Evolutionary conservation across 108 stramenopile species (phyloP).

Genomic region (Pseudonitzschia pungens): DNA sequence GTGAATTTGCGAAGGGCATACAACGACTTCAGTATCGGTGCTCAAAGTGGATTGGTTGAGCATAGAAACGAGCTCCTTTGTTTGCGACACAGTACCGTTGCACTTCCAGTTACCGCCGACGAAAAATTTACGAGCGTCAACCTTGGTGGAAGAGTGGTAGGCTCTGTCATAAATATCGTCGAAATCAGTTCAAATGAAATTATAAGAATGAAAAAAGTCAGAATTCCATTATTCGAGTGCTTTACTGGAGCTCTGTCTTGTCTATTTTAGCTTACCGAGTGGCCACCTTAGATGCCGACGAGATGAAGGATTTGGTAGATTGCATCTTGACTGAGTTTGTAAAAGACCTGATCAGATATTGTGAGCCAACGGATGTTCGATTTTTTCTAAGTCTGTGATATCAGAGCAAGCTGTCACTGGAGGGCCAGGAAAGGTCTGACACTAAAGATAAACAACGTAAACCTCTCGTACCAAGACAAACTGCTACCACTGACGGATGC

Average conservation of each 20-base stretch:
- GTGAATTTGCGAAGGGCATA: conserved; percentile 93
- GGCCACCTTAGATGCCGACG: conserved; percentile 31
- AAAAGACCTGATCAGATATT: conserved; percentile 10
- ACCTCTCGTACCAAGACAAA: not conserved
- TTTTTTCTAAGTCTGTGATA: not conserved
- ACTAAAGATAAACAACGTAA: not conserved
- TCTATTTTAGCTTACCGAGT: conserved; percentile 24
- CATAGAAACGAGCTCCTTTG: conserved; percentile 84
- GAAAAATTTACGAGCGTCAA: conserved; percentile 92
- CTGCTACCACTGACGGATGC: conserved; percentile 2
- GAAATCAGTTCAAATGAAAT: no score
- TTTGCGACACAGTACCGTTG: conserved; percentile 87
- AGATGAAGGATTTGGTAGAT: conserved; percentile 25
- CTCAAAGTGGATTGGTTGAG: conserved; percentile 83
- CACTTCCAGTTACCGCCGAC: conserved; percentile 99
- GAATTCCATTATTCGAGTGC: no score
- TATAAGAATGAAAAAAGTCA: not conserved
- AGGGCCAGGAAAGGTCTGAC: not conserved
- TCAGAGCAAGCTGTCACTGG: not conserved
- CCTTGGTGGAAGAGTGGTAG: conserved; percentile 63
- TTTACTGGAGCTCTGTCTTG: not conserved
- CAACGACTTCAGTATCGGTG: conserved; percentile 93
- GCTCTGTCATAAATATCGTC: conserved; percentile 50
- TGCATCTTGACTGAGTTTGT: conserved; percentile 21
- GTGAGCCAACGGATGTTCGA: not conserved